A percentile compares a stretch with the other conserved stretches of the same genome.
phyloP scores from a whole-genome alignment of 345 rosid genomes.

The Linum usitatissimum region DNA sequence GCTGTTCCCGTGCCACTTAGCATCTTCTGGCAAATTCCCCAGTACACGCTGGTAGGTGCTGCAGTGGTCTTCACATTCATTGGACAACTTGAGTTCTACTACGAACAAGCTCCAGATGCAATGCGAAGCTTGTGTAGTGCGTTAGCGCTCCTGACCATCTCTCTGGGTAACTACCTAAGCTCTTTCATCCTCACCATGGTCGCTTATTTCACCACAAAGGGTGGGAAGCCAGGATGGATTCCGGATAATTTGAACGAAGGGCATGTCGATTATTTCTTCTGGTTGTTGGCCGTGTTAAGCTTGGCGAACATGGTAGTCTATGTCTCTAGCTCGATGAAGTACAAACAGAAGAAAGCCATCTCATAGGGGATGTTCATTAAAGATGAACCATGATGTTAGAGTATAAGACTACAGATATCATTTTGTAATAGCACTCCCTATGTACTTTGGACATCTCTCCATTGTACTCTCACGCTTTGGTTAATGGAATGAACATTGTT shows the following conservation, averaged over 20 bases:
- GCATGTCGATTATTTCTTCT: slow-evolving; percentile 89
- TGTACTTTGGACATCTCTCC: no score
- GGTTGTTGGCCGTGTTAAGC: slow-evolving; percentile 82
- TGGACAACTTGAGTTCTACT: slow-evolving; percentile 85
- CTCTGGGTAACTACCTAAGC: slow-evolving; percentile 80
- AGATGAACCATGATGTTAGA: background rate
- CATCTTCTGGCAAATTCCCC: slow-evolving; percentile 86
- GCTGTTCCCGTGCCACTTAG: slow-evolving; percentile 53
- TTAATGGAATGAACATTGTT: no score
- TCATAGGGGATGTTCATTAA: background rate
- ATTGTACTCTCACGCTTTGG: no score
- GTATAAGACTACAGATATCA: no score
- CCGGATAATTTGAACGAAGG: slow-evolving; percentile 79
- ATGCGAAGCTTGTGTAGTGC: slow-evolving; percentile 92
- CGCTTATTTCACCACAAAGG: slow-evolving; percentile 48
- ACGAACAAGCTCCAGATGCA: slow-evolving; percentile 90
- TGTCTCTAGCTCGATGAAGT: slow-evolving; percentile 47
- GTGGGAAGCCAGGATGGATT: slow-evolving; percentile 71
- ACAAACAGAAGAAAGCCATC: slow-evolving; percentile 54
- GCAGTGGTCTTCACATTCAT: slow-evolving; percentile 73
- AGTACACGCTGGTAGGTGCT: slow-evolving; percentile 79
- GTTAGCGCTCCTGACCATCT: slow-evolving; percentile 51
- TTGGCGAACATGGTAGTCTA: slow-evolving; percentile 53
- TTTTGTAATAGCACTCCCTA: no score
- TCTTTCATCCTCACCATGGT: slow-evolving; percentile 73